Evolutionary conservation across 169 alveolate species (phyloP), one percentile per base, ranked within the genome.

Genomic region (Eimeria necatrix): DNA sequence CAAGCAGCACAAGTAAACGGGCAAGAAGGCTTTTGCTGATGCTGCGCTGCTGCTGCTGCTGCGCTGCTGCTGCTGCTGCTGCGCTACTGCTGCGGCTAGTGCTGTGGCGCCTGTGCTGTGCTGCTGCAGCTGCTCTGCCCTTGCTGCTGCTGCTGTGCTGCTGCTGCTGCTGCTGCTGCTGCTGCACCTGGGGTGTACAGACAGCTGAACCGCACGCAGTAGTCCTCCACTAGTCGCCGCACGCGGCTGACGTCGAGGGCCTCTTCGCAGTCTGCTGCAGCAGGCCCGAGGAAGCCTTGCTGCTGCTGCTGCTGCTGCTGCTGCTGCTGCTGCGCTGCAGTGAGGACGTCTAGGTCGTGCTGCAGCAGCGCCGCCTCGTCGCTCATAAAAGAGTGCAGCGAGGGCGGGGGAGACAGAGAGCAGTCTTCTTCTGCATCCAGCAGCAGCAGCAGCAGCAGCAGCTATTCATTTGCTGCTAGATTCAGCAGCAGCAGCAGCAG

Each of bases 281-380:
- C 78, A 18, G 78, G 41, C n/a, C 41, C 78, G 9, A 24, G 12
- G 9, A 24, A 12, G 6, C 20, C 71, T 22, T 14, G 48, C 71
- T 52, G 51, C 51, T 52, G 71, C 70, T 52, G 64, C 70, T 48
- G 71, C 71, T 52, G 71, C 71, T 22, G 71, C 48, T 74, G 85
- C 53, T 74, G 85, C 83, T 74, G 85, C 85, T 74, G 41, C 8
- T 12, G 41, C 10, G 22, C 76, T n/a, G 22, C 32, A 22, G 22
- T n/a, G 4, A 80, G 41, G 88, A n/a, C 49, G n/a, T 80, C 20
- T 0, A 80, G 48, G 70, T 80, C 88, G 18, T 80, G 88, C 88
- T 80, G 71, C 88, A 80, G 88, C 88, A 80, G 88, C 51, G 68
- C 88, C 10, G 3, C 2, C 70, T 80, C 88, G 60, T 80, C 88